Base-by-base conservation (phyloP, 164 flowering plant genomes). In the Aristolochia contorta region DNA sequence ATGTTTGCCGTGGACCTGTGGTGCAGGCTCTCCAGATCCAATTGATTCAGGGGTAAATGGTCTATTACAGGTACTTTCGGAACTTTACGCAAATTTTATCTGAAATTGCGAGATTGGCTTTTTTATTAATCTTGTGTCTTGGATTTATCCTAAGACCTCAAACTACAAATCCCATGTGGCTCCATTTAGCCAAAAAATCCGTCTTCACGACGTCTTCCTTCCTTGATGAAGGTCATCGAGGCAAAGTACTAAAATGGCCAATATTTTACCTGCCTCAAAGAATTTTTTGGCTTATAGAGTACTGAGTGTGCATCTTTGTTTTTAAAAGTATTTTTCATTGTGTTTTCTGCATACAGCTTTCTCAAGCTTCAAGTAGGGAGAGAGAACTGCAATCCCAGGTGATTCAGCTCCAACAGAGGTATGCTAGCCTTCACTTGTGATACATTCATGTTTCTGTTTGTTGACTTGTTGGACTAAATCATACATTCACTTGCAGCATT, bases 401-500 rank as follows among this genome's bases (percentile, higher is more conserved):
- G 61, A 62, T 71, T 48, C 77, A 69, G 49, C 68, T 80, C 71
- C 82, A 83, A 59, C 84, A 78, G 62, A 81, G 80, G 89, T 83
- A 79, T 52, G 65, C 27, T 25, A 23, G 20, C 54, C 43, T 5
- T 62, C 16, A 33, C 50, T 58, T 50, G 33, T 18, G 54, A 14
- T 14, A 24, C 10, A 9, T 10, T 13, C 47, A 22, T 57, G 15
- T 33, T 62, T 45, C 1, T n/a, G 15, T 30, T 1, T 4, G 13
- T 41, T 37, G 15, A 24, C 22, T 12, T 41, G 6, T 49, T 6
- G 13, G 13, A 47, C 61, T 59, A 45, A 59, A 27, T 52, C 16
- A 60, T 55, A 7, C 51, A 24, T 47, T 53, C 43, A 32, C 20
- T 74, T 62, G 48, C 79, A 76, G 73, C 66, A 58, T 74, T 55